phyloP scores from a whole-genome alignment of 2,329 filamentous ascomycete species.

The Cladosporium cucumerinum region DNA sequence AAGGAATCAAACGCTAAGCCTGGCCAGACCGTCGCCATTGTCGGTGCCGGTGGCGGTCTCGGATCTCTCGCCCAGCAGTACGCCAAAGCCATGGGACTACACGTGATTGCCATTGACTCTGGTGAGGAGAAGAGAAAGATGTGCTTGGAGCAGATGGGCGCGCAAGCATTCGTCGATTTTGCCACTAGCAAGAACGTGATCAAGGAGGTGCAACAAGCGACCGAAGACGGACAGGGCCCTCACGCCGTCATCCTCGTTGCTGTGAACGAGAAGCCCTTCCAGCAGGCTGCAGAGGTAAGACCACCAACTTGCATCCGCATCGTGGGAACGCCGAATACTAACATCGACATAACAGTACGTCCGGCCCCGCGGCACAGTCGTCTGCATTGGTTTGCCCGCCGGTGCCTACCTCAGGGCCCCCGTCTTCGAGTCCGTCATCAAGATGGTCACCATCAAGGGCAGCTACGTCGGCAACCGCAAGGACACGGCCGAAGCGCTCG shows the following conservation, averaged over 20 bases:
- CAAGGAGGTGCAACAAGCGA: slow-evolving; percentile 77
- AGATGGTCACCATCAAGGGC: slow-evolving; percentile 90
- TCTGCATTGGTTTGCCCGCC: slow-evolving; percentile 86
- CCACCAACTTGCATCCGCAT: neutral
- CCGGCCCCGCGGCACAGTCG: slow-evolving; percentile 73
- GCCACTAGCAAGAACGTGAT: slow-evolving; percentile 71
- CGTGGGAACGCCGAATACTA: neutral
- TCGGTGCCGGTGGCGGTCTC: slow-evolving; percentile 81
- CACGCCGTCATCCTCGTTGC: slow-evolving; percentile 85
- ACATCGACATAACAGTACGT: slow-evolving; percentile 59
- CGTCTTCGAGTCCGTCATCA: slow-evolving; percentile 83
- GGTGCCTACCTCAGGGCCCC: slow-evolving; percentile 75
- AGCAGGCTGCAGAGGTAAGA: slow-evolving; percentile 70
- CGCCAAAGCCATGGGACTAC: slow-evolving; percentile 83
- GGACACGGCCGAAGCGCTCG: slow-evolving; percentile 83
- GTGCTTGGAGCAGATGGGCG: slow-evolving; percentile 65
- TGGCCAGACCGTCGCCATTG: slow-evolving; percentile 76
- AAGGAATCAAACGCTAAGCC: slow-evolving; percentile 75
- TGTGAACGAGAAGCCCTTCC: slow-evolving; percentile 87
- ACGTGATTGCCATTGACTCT: slow-evolving; percentile 75
- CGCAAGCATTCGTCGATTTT: slow-evolving; percentile 76
- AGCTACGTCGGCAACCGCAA: slow-evolving; percentile 91
- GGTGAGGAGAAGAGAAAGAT: slow-evolving; percentile 76
- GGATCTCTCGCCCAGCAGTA: slow-evolving; percentile 81
- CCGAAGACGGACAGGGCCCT: slow-evolving; percentile 75